Evolutionary conservation across 805 yeast genomes (phyloP).

Genomic region (Pichia scutulata): DNA sequence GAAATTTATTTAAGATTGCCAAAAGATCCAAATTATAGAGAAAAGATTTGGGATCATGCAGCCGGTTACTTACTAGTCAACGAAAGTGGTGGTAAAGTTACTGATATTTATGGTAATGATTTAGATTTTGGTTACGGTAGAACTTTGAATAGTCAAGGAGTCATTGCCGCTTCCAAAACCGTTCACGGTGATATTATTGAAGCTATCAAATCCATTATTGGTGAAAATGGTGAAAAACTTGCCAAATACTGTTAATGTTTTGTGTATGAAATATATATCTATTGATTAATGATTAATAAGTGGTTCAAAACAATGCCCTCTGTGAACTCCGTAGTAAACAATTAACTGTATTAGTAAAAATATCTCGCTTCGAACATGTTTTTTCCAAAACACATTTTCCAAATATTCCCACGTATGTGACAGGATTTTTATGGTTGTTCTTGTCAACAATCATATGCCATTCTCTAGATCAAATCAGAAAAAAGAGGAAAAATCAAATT

Average conservation of each 20-base stretch:
- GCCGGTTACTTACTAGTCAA: slow-evolving; percentile 82
- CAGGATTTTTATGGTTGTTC: too few relatives aligned
- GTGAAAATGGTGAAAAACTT: slow-evolving; percentile 28
- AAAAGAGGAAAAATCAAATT: slow-evolving; percentile 11
- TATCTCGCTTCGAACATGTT: too few relatives aligned
- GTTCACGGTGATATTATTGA: slow-evolving; percentile 43
- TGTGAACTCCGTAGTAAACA: too few relatives aligned
- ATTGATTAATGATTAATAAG: not conserved
- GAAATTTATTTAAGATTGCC: slow-evolving; percentile 90
- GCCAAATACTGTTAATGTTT: slow-evolving; percentile 16
- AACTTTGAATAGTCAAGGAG: slow-evolving; percentile 75
- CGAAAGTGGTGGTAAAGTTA: slow-evolving; percentile 89
- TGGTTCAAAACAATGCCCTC: too few relatives aligned
- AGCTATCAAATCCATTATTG: slow-evolving; percentile 35
- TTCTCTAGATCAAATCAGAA: not conserved
- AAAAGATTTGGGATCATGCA: slow-evolving; percentile 98
- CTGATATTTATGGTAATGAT: slow-evolving; percentile 69
- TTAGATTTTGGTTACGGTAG: slow-evolving; percentile 86
- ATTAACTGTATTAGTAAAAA: too few relatives aligned
- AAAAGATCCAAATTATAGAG: slow-evolving; percentile 63
- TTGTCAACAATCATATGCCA: not conserved
- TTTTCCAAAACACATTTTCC: too few relatives aligned
- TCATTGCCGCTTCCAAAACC: slow-evolving; percentile 66
- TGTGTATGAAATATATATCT: not conserved
- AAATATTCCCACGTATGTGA: too few relatives aligned